Evolutionary conservation across 441 rosid genomes (phyloP), one percentile per base, ranked within the genome.

Genomic region (Croton laevigatus): DNA sequence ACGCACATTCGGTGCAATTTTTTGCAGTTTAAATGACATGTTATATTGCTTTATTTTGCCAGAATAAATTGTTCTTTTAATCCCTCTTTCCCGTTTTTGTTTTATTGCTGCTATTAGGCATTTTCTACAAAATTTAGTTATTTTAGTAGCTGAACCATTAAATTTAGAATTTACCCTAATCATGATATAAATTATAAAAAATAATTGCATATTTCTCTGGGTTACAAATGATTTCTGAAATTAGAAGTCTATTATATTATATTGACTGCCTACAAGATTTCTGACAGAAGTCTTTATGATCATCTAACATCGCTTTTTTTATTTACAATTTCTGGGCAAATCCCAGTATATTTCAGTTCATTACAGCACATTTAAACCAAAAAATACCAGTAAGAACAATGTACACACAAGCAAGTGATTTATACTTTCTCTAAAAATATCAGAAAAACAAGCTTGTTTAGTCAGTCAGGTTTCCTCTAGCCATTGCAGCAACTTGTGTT

Each of bases 321-420:
- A 74, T 80, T 61, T 81, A 78, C 82, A 83, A 57, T 57, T 27
- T 16, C 27, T 71, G 66, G 60, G 17, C 53, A 71, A 42, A 52
- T 22, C 3, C 27, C 61, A 57, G 37, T 36, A 37, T 20, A 40
- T 16, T 48, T 27, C n/a, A 13, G 59, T 58, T 9, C 73, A 37
- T 20, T 61, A 60, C 7, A 9, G 12, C 23, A 8, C 27, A 70
- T 61, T 71, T 59, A 54, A 12, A 38, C 53, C 60, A 23, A 57
- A 27, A 27, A 27, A 63, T 4, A 8, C 19, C 20, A 65, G 37
- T 61, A 66, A 81, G 73, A 52, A 48, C 51, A 62, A 64, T 59
- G 49, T 34, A 17, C 44, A 63, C 66, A 57, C 19, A n/a, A 62
- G 45, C 32, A n/a, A 62, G 45, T 27, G 34, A 64, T 65, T 55